Base-by-base conservation (phyloP, 176 grass and related monocot genomes). In the Ampelocalamus luodianensis region DNA sequence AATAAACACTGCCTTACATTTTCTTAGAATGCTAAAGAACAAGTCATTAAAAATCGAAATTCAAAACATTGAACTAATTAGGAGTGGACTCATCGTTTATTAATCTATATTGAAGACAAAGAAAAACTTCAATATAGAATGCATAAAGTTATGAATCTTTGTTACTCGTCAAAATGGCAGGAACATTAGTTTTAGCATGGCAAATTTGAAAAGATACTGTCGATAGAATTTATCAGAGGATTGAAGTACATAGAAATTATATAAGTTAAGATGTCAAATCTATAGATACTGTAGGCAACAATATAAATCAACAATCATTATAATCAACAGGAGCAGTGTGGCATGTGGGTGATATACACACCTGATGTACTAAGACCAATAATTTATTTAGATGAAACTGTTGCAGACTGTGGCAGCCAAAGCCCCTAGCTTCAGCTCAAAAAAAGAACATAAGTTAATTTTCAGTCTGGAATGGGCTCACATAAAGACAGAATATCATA, bases 291-390 rank as follows among this genome's bases (percentile, higher is more conserved):
- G 12, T n/a, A 49, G 40, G 55, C 22, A 22, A 63, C 6, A 36
- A 18, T 73, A 62, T 24, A 73, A 74, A 39, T 73, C 6, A 74
- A 24, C 69, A 24, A 74, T 38, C 38, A 16, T 46, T 44, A 45
- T 11, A 44, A 68, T 76, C 16, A 77, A 43, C 26, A 49, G 10
- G 54, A 59, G 11, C 14, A 68, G 76, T 68, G 60, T 20, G 4
- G 49, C 23, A 23, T 59, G 8, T 5, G 29, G 11, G 39, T 26
- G 24, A 37, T 22, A 65, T 14, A 20, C 58, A 42, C 49, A 86
- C 88, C 88, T 86, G 70, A 63, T 63, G 32, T 83, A 54, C 42
- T 20, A 81, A 26, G 51, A 34, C 13, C 61, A 70, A 34, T 29
- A 81, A 12, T 22, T 32, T 61, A 77, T 10, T 32, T 8, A 10